Percentiles rank a stretch among this genome's conserved stretches.
phyloP scores from a whole-genome alignment of 176 grass and related monocot genomes.

The Triticum aestivum region IWGSC_CS_RefSeq_v2.1 NC_057803.1:44276126-44276625 shows the following conservation, averaged over 20 bases:
- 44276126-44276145: conserved; percentile 45
- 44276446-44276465: conserved; percentile 39
- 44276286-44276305: conserved; percentile 79
- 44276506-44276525: conserved; percentile 68
- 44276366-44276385: background rate
- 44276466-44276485: conserved; percentile 42
- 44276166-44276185: background rate
- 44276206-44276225: background rate
- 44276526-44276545: conserved; percentile 91
- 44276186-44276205: background rate
- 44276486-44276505: conserved; percentile 59
- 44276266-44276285: conserved; percentile 87
- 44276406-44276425: conserved; percentile 8
- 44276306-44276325: conserved; percentile 95
- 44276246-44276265: conserved; percentile 91
- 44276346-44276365: conserved; percentile 25
- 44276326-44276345: conserved; percentile 84
- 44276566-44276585: background rate
- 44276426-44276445: conserved; percentile 46
- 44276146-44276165: conserved; percentile 81
- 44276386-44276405: background rate
- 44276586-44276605: too few species aligned
- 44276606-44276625: too few species aligned
- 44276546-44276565: conserved; percentile 60
- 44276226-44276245: conserved; percentile 63